Evolutionary conservation across 176 grass and related monocot species (phyloP).

Genomic region (Aechmea fasciata): DNA sequence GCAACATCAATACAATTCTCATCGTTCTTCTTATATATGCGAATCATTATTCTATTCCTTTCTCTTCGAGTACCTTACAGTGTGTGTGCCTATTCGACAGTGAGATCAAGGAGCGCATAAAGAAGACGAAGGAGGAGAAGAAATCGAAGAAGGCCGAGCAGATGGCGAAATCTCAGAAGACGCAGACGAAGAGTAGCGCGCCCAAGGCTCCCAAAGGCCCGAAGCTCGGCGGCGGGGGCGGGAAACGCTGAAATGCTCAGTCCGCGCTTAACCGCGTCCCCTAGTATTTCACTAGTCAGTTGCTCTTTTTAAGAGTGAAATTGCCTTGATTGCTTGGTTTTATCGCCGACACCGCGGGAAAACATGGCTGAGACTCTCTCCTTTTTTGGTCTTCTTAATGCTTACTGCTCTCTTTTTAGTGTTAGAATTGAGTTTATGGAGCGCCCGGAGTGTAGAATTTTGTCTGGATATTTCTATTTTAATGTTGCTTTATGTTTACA

Average conservation of each 20-base stretch:
- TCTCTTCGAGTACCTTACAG: neutral
- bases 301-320: neutral
- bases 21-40: neutral
- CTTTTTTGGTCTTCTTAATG: neutral
- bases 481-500: too few relatives aligned
- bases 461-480: neutral
- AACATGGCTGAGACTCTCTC: neutral
- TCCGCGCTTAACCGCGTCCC: neutral
- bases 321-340: neutral
- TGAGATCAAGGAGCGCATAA: slow-evolving; percentile 54
- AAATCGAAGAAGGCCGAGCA: slow-evolving; percentile 43
- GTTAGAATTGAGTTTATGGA: neutral
- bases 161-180: slow-evolving; percentile 25
- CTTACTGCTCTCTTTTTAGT: neutral
- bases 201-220: slow-evolving; percentile 31
- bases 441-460: neutral
- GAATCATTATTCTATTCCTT: neutral
- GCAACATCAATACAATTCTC: neutral
- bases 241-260: slow-evolving; percentile 26
- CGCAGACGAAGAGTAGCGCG: slow-evolving; percentile 11
- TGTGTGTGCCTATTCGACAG: slow-evolving; percentile 23
- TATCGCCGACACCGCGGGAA: neutral
- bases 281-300: neutral
- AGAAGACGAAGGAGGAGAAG: slow-evolving; percentile 61
- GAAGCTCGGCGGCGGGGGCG: slow-evolving; percentile 43